Conservation (phyloP, 2,329 filamentous ascomycete genomes). For the Verticillium dahliae region DNA sequence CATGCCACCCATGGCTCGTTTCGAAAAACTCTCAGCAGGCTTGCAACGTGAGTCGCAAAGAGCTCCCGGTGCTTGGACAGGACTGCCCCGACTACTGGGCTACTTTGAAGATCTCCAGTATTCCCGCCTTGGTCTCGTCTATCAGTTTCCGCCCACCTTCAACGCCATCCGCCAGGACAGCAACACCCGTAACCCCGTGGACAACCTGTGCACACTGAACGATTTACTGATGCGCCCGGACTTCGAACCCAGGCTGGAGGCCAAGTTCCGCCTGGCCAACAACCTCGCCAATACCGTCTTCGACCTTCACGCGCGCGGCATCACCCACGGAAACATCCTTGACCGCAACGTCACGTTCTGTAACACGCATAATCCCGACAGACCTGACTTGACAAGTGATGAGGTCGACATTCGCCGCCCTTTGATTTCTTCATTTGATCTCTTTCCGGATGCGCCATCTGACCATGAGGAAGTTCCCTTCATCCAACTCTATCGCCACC, state of each 20-base stretch:
- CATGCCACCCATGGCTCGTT: constrained; percentile 57
- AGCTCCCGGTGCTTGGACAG: constrained; percentile 50
- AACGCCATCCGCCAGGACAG: constrained; percentile 49
- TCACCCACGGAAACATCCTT: constrained; percentile 65
- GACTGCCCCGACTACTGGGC: constrained; percentile 54
- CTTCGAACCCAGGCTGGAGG: constrained; percentile 63
- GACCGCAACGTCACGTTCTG: constrained; percentile 64
- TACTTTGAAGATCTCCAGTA: constrained; percentile 71
- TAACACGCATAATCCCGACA: constrained; percentile 34
- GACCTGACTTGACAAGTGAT: constrained; percentile 31
- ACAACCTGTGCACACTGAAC: constrained; percentile 46
- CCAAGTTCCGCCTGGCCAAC: constrained; percentile 68
- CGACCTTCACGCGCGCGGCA: constrained; percentile 62
- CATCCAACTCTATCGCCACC: constrained; percentile 56
- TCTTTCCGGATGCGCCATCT: constrained; percentile 52
- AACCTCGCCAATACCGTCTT: constrained; percentile 68
- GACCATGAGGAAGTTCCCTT: constrained; percentile 18
- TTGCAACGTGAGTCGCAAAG: constrained; percentile 48
- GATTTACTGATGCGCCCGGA: constrained; percentile 45
- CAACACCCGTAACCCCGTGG: constrained; percentile 40
- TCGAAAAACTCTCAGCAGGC: constrained; percentile 55
- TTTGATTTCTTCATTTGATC: constrained; percentile 66
- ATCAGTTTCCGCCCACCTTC: constrained; percentile 63
- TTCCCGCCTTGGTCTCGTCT: constrained; percentile 67
- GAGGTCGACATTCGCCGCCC: constrained; percentile 61